A percentile compares a stretch with the other conserved stretches of the same genome.
These are phyloP conservation scores for Trichoderma cornu-damae DNA, from an alignment of 2,329 filamentous ascomycete species.

Conservation along the genomic window DNA sequence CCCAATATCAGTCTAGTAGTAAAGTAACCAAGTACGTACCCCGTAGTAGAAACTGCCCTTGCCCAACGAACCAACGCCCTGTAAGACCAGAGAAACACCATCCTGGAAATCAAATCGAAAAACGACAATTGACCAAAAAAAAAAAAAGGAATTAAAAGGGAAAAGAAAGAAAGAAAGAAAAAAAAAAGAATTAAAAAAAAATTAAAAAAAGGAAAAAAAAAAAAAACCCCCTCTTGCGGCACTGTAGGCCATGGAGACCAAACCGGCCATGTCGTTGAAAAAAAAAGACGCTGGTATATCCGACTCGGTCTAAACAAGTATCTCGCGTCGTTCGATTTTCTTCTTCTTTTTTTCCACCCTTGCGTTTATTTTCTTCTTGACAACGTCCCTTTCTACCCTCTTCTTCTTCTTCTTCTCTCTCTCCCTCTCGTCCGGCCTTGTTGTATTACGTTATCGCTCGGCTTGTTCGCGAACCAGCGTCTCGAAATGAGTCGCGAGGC, in stretches of 20 bases:
- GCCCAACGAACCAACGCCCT: no score
- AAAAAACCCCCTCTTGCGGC: neutral
- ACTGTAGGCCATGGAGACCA: neutral
- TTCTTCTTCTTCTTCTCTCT: no score
- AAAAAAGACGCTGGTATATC: neutral
- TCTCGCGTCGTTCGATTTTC: neutral
- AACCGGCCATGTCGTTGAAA: neutral
- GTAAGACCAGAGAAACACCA: no score
- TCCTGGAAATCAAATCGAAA: no score
- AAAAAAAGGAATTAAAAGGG: neutral
- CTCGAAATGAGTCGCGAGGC: slow-evolving; percentile 28
- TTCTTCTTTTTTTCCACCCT: neutral
- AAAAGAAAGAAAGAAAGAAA: no score
- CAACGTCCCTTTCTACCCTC: neutral
- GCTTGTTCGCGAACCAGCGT: slow-evolving; percentile 30
- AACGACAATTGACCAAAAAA: no score
- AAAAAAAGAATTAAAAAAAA: neutral
- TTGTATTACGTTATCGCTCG: slow-evolving; percentile 27
- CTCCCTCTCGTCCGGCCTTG: no score
- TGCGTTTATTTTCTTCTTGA: neutral
- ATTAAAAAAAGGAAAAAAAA: neutral
- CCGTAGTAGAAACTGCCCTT: no score
- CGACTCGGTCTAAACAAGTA: neutral
- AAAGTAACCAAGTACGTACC: no score
- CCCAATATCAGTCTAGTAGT: no score